These are phyloP conservation scores for Aspergillus awamori DNA, from an alignment of 2,329 filamentous ascomycete species.

Conservation along the genomic window DNA sequence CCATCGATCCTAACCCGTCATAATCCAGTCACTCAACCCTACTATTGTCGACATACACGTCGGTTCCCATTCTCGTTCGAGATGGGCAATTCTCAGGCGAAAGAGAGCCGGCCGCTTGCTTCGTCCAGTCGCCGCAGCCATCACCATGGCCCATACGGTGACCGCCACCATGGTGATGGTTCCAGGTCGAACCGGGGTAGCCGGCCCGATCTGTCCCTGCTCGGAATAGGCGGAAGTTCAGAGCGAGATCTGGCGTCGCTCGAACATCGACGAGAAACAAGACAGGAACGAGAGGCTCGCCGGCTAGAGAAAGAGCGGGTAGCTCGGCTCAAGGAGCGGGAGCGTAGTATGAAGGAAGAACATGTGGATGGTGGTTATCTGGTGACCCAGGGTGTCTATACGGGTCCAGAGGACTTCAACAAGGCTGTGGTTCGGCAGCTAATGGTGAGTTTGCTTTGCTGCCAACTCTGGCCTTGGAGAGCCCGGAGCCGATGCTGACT, in stretches of 20 bases:
- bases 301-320: constrained; percentile 79
- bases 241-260: constrained; percentile 55
- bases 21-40: background rate
- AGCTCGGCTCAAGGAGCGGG: constrained; percentile 77
- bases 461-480: background rate
- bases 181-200: constrained; percentile 56
- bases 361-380: constrained; percentile 92
- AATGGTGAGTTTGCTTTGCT: constrained; percentile 65
- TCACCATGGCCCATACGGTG: constrained; percentile 36
- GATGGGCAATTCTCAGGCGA: constrained; percentile 53
- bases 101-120: constrained; percentile 44
- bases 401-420: constrained; percentile 88
- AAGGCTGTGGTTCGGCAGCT: constrained; percentile 85
- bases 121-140: constrained; percentile 34
- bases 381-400: constrained; percentile 92
- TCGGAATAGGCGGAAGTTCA: constrained; percentile 55
- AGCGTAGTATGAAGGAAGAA: constrained; percentile 87
- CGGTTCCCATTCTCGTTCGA: constrained; percentile 16
- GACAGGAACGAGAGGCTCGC: constrained; percentile 85
- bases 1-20: constrained; percentile 1
- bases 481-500: constrained; percentile 22
- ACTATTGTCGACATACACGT: constrained; percentile 9
- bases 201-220: constrained; percentile 62
- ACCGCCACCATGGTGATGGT: constrained; percentile 38
- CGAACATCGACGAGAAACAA: constrained; percentile 77